Base-by-base conservation (phyloP, 208 protist genomes). In the Trypanosoma vivax region DNA sequence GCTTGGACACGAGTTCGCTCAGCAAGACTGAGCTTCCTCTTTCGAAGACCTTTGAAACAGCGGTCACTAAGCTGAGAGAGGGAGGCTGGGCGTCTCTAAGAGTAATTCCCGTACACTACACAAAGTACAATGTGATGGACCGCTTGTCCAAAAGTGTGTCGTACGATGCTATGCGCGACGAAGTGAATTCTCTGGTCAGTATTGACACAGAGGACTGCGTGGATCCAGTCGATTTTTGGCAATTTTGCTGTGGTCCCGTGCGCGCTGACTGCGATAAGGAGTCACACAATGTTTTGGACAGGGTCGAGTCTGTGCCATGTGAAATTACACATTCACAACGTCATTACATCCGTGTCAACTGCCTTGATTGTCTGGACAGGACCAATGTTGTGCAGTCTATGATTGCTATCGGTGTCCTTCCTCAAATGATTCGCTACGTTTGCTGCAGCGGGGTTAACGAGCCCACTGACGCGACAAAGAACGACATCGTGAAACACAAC, bases 331-430 rank as follows among this genome's bases (percentile, higher is more conserved):
- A 60, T 24, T 34, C 40, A 37, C 55, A 62, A 24, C 5, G 52
- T 23, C 33, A 55, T 50, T 54, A 43, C 45, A 6, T 65, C 49
- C 81, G 86, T 18, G 74, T 93, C 11, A 93, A 88, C 53, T 93
- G 86, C 54, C 55, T 93, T 0, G 86, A 93, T 65, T 90, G 83
- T 47, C 48, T 93, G 11, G 86, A 93, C 52, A 73, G 86, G 16
- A 90, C 82, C 3, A 93, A 90, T 62, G 34, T 93, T 18, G 62
- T 65, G 2, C 86, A 93, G 50, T 74, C 65, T 31, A 65, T 83
- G 53, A 55, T 90, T 34, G 50, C 33, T 16, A 23, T 55, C 30
- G 43, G 53, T n/a, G 51, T 75, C 27, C 65, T 90, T 40, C 71
- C 70, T 0, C 42, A 55, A 16, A 78, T 92, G 74, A 51, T 92